Evolutionary conservation across 192 early-diverging fungal genomes (phyloP).

Genomic region (Coemansia sp.): DNA sequence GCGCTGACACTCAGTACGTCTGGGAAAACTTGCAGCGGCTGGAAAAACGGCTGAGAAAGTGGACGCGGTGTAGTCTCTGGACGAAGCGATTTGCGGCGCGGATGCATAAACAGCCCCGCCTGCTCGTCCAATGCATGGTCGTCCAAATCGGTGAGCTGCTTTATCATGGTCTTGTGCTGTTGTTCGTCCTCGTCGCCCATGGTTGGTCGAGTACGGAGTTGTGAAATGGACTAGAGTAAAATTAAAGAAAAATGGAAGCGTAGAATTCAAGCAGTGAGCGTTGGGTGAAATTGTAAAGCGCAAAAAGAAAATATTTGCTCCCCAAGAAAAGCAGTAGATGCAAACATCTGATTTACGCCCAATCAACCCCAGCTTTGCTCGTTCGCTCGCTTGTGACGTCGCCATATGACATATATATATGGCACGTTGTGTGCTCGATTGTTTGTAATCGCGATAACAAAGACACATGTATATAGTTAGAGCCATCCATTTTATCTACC

Average conservation of each 20-base stretch:
- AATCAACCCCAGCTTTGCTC: neutral
- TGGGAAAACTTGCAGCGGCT: conserved; percentile 57
- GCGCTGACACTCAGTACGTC: conserved; percentile 57
- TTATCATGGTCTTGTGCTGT: conserved; percentile 60
- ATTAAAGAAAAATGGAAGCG: neutral
- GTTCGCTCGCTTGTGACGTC: neutral
- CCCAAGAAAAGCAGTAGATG: neutral
- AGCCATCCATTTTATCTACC: too few species aligned
- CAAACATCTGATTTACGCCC: neutral
- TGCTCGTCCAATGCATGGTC: conserved; percentile 60
- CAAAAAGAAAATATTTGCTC: neutral
- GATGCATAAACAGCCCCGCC: conserved; percentile 57
- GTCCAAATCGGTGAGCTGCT: conserved; percentile 61
- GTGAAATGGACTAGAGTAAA: neutral
- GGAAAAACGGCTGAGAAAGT: conserved; percentile 58
- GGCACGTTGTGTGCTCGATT: too few species aligned
- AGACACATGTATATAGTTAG: too few species aligned
- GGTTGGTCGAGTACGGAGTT: neutral
- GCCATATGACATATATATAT: neutral
- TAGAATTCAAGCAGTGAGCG: neutral
- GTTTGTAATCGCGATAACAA: too few species aligned
- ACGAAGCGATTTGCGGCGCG: conserved; percentile 50
- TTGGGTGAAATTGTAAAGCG: neutral
- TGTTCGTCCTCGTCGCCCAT: conserved; percentile 46
- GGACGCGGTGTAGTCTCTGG: conserved; percentile 48